Conservation (phyloP, 2,329 filamentous ascomycete species). For the Xylaria sp. region DNA sequence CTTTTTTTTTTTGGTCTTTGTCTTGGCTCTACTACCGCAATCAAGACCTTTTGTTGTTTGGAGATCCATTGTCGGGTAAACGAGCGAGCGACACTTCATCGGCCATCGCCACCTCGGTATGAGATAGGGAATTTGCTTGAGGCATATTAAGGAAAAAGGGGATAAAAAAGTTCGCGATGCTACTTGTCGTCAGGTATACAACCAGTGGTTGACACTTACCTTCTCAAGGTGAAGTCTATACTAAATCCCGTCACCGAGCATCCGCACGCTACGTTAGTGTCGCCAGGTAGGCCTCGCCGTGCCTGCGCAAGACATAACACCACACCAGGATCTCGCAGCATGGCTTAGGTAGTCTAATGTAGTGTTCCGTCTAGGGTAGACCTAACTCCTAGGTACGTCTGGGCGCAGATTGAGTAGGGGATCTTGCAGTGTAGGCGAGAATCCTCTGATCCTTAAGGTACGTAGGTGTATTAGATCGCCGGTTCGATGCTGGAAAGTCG, state of each 20-base stretch:
- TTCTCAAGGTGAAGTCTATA: constrained; percentile 1
- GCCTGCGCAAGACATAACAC: background rate
- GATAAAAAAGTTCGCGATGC: background rate
- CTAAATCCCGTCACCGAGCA: background rate
- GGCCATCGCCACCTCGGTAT: background rate
- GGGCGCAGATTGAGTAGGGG: background rate
- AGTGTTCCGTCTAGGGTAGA: background rate
- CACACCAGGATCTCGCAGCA: background rate
- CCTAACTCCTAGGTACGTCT: constrained; percentile 2
- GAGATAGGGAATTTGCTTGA: background rate
- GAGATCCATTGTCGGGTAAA: constrained; percentile 21
- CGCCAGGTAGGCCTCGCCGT: background rate
- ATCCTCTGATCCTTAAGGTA: background rate
- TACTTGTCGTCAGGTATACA: constrained; percentile 13
- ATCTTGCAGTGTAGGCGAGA: background rate
- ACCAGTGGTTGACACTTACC: constrained; percentile 11
- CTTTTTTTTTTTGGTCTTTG: background rate
- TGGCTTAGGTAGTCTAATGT: background rate
- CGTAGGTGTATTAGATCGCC: background rate
- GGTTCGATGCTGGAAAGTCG: too few relatives aligned
- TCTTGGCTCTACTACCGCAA: background rate
- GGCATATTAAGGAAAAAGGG: background rate
- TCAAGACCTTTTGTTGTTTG: background rate
- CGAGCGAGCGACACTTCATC: constrained; percentile 10
- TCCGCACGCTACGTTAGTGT: background rate